Evolutionary conservation across 495 filamentous ascomycete genomes (phyloP), one percentile per base, ranked within the genome.

Genomic region (Neurospora pannonica): DNA sequence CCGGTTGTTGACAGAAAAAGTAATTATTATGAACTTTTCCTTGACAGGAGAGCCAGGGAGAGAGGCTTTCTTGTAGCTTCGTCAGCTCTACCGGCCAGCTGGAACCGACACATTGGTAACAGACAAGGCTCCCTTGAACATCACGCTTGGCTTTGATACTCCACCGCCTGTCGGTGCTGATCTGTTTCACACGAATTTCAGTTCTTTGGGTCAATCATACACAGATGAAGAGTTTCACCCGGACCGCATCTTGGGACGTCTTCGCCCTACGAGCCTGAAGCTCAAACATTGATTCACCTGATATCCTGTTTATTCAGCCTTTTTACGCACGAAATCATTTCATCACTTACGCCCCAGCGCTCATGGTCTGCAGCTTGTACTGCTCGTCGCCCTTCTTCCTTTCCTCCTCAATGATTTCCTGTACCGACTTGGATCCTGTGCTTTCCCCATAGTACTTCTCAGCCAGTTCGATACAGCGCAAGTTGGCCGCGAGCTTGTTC

Each of bases 401-500:
- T 76, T 81, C 80, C 24, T 81, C 80, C 38, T 81, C 80, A 54
- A 81, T 81, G 6, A 81, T 81, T 7, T 81, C 80, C 74, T 81
- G 78, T 15, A 81, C 80, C 42, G 78, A 79, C 77, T 81, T 81
- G 15, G 71, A 60, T 5, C 77, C 77, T 7, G 48, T n/a, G 9
- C 75, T 76, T 4, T 78, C 78, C 0, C 79, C 81, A 21, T 89
- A 80, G 78, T 96, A 94, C 77, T 90, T 88, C 81, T 99, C 95
- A 8, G 96, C 95, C 38, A 89, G 87, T 74, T 88, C 89, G 80
- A 99, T 95, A 81, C 93, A 95, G 38, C 90, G 87, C 84, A 97
- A 92, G 81, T 94, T 97, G 40, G 92, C 93, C 21, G 92, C 90
- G 36, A 97, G 84, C 87, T 99, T 99, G 84, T 99, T 98, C 84